These are phyloP conservation scores for Cladosporium sp. DNA, from an alignment of 2,329 filamentous ascomycete species.

Conservation along the genomic window DNA sequence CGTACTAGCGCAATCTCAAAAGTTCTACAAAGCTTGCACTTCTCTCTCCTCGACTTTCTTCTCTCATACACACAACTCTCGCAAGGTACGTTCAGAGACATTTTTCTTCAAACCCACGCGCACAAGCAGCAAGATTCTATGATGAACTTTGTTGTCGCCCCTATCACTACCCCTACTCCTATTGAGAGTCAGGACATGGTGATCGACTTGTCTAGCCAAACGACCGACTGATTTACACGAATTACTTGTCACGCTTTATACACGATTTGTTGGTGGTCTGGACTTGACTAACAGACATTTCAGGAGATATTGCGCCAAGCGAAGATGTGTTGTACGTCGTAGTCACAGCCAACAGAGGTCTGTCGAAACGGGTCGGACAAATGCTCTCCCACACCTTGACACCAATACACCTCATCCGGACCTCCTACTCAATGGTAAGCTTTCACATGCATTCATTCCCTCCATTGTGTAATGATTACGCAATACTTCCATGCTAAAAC, in stretches of 20 bases:
- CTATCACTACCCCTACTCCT: slow-evolving; percentile 49
- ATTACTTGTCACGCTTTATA: slow-evolving; percentile 1
- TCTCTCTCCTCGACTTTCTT: slow-evolving; percentile 2
- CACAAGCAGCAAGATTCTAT: slow-evolving; percentile 28
- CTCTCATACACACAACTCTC: slow-evolving; percentile 12
- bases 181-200: slow-evolving; percentile 38
- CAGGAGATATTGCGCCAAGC: slow-evolving; percentile 5
- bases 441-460: not conserved
- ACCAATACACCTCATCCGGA: not conserved
- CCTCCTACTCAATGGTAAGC: not conserved
- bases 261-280: not conserved
- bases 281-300: slow-evolving; percentile 6
- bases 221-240: slow-evolving; percentile 48
- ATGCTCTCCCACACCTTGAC: not conserved
- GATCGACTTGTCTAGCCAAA: slow-evolving; percentile 61
- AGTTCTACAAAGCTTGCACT: slow-evolving; percentile 2
- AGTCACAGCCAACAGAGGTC: not conserved
- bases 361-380: not conserved
- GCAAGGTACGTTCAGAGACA: slow-evolving; percentile 19
- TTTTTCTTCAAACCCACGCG: not conserved
- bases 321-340: slow-evolving; percentile 4
- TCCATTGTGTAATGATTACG: not conserved
- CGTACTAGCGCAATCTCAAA: not conserved
- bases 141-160: slow-evolving; percentile 60
- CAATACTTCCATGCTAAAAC: slow-evolving; percentile 68